These are phyloP conservation scores for Phyllosticta paracitricarpa DNA, from an alignment of 2,329 filamentous ascomycete species.

Conservation along the genomic window DNA sequence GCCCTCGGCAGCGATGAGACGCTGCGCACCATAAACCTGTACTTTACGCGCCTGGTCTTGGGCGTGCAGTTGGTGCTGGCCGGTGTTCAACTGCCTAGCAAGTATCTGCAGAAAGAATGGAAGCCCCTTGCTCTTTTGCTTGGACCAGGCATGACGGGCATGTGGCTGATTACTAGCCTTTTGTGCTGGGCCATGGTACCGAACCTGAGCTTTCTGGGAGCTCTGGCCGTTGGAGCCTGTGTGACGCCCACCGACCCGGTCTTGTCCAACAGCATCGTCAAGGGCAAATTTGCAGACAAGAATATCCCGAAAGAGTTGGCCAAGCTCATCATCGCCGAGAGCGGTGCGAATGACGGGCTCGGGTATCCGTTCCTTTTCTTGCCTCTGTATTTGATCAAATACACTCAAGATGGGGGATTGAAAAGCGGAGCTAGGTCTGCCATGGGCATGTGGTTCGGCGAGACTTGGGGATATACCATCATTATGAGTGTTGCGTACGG, in stretches of 20 bases:
- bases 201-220: constrained; percentile 61
- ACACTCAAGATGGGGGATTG: constrained; percentile 54
- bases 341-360: constrained; percentile 79
- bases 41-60: constrained; percentile 77
- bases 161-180: constrained; percentile 79
- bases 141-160: constrained; percentile 72
- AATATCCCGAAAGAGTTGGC: constrained; percentile 77
- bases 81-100: constrained; percentile 75
- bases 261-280: constrained; percentile 80
- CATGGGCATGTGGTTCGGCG: constrained; percentile 72
- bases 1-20: constrained; percentile 45
- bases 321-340: constrained; percentile 57
- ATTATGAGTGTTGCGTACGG: constrained; percentile 71
- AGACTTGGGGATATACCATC: constrained; percentile 78
- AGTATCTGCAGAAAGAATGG: constrained; percentile 72
- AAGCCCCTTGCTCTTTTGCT: constrained; percentile 63
- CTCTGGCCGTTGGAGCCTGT: constrained; percentile 71
- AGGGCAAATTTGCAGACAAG: constrained; percentile 85
- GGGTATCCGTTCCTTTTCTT: constrained; percentile 86
- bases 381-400: constrained; percentile 74
- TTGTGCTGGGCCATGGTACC: constrained; percentile 70
- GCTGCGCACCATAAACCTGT: constrained; percentile 64
- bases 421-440: constrained; percentile 42
- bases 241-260: constrained; percentile 90
- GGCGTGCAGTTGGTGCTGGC: constrained; percentile 85